Evolutionary conservation across 768 basidiomycete genomes (phyloP).

Genomic region (Leccinum broughii): DNA sequence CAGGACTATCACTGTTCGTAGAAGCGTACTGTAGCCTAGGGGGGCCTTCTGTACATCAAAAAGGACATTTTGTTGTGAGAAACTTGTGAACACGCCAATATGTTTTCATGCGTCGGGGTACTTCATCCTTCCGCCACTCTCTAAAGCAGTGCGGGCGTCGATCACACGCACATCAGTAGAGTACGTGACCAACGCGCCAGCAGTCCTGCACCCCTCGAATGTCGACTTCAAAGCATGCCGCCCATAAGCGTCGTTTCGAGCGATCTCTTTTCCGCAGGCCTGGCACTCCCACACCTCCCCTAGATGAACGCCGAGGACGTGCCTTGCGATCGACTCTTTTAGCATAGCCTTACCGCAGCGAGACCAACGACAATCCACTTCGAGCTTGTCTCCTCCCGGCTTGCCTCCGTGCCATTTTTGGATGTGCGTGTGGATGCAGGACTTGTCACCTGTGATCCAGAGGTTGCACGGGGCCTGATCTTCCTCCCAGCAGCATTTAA

Average conservation of each 20-base stretch:
- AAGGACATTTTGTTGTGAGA: no score
- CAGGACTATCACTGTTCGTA: no score
- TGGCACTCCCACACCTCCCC: slow-evolving; percentile 15
- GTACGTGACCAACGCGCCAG: slow-evolving; percentile 13
- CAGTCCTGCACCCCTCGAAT: slow-evolving; percentile 3
- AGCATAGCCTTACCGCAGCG: slow-evolving; percentile 17
- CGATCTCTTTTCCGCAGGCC: slow-evolving; percentile 12
- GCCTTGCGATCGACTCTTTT: slow-evolving; percentile 9
- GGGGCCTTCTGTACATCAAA: no score
- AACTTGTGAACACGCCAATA: no score
- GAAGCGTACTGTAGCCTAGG: no score
- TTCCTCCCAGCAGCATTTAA: slow-evolving; percentile 16
- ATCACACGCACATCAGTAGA: slow-evolving; percentile 1
- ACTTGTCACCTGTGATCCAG: slow-evolving; percentile 20
- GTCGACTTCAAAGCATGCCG: slow-evolving; percentile 6
- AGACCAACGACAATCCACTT: slow-evolving; percentile 12
- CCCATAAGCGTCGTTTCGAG: slow-evolving; percentile 13
- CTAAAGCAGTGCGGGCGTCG: slow-evolving; percentile 10
- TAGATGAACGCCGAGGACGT: slow-evolving; percentile 18
- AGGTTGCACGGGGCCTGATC: slow-evolving; percentile 8
- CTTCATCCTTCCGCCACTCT: background rate
- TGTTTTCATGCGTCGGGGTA: slow-evolving; percentile 4
- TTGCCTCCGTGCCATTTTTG: slow-evolving; percentile 20
- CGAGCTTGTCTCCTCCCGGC: slow-evolving; percentile 11
- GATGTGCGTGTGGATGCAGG: slow-evolving; percentile 16